These are phyloP conservation scores for Penicillium manginii DNA, from an alignment of 495 filamentous ascomycete genomes.

Conservation along the genomic window DNA sequence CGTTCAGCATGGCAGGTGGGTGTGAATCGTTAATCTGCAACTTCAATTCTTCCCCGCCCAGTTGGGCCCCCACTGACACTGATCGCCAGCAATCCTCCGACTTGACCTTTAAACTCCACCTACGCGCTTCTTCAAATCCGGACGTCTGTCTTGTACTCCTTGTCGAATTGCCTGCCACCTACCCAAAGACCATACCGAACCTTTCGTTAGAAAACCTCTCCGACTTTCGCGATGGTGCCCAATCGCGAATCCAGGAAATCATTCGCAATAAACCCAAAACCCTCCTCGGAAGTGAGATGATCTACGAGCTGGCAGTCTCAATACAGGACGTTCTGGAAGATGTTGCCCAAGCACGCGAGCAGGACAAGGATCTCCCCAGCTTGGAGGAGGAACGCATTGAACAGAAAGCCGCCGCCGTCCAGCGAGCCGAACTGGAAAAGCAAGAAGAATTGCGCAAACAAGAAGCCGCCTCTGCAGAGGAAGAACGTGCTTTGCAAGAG, in stretches of 20 bases:
- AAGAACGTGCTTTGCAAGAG: conserved; percentile 73
- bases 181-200: conserved; percentile 84
- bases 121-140: conserved; percentile 72
- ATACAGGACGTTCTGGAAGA: conserved; percentile 90
- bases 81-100: conserved; percentile 68
- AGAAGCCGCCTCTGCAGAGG: conserved; percentile 65
- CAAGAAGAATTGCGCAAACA: conserved; percentile 55
- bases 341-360: conserved; percentile 72
- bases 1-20: conserved; percentile 85
- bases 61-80: conserved; percentile 2
- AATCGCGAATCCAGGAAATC: conserved; percentile 69
- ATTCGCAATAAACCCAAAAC: conserved; percentile 70
- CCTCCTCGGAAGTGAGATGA: conserved; percentile 83
- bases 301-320: conserved; percentile 79
- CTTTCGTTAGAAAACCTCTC: conserved; percentile 68
- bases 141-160: conserved; percentile 64
- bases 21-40: conserved; percentile 6
- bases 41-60: background rate
- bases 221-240: conserved; percentile 64
- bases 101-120: conserved; percentile 74
- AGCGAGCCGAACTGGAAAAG: conserved; percentile 56
- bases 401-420: conserved; percentile 59
- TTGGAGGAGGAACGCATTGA: conserved; percentile 87
- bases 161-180: conserved; percentile 84
- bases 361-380: conserved; percentile 76